Percentiles rank a stretch among this genome's conserved stretches.
phyloP scores from a whole-genome alignment of 2,329 filamentous ascomycete species.

The Sporothrix pallida region DNA sequence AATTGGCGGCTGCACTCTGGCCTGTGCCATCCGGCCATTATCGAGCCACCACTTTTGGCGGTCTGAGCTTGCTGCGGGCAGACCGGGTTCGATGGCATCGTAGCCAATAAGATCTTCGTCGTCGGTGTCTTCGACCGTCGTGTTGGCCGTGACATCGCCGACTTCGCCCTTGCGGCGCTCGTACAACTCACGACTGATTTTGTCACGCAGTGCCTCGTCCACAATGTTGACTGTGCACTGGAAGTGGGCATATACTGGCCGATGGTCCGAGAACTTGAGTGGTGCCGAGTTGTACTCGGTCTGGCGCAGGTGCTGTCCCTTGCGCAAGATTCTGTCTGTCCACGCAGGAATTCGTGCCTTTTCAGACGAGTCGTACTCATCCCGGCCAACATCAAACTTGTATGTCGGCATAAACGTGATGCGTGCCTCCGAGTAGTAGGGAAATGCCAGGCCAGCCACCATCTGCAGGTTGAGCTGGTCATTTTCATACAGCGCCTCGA shows the following conservation, averaged over 20 bases:
- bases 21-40: constrained; percentile 75
- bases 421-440: constrained; percentile 85
- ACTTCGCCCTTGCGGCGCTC: constrained; percentile 69
- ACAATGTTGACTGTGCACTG: constrained; percentile 81
- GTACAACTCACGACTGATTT: constrained; percentile 77
- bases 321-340: constrained; percentile 92
- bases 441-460: constrained; percentile 88
- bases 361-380: constrained; percentile 93
- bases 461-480: constrained; percentile 98
- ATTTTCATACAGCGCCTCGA: constrained; percentile 84
- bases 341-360: constrained; percentile 95
- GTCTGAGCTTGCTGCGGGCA: constrained; percentile 71
- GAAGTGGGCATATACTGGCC: constrained; percentile 92
- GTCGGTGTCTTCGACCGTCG: constrained; percentile 64
- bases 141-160: constrained; percentile 64
- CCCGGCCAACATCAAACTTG: constrained; percentile 88
- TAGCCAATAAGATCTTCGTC: constrained; percentile 84
- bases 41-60: constrained; percentile 74
- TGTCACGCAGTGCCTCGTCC: constrained; percentile 74
- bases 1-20: constrained; percentile 69
- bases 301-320: constrained; percentile 82
- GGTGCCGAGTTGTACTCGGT: constrained; percentile 81
- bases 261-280: constrained; percentile 89
- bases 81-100: constrained; percentile 79
- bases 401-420: constrained; percentile 94